Conservation (phyloP, 192 early-diverging fungal genomes). For the Paraglomus occultum region DNA sequence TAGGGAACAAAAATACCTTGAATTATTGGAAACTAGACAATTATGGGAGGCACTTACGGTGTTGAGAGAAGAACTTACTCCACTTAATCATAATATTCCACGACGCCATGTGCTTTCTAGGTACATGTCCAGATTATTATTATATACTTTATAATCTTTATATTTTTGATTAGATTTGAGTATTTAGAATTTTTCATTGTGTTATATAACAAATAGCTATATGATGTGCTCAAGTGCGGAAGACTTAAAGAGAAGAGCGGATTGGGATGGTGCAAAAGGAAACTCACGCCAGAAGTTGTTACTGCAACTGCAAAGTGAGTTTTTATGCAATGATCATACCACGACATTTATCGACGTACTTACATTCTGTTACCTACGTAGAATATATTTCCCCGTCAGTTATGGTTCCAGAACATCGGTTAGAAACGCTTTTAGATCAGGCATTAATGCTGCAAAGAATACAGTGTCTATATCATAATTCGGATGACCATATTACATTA, state of each 20-base stretch:
- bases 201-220: constrained; percentile 44
- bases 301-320: constrained; percentile 62
- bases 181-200: neutral
- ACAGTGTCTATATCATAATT: constrained; percentile 81
- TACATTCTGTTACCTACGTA: constrained; percentile 32
- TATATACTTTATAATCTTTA: constrained; percentile 26
- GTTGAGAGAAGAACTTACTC: constrained; percentile 78
- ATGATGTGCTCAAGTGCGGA: constrained; percentile 69
- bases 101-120: constrained; percentile 75
- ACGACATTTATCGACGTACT: neutral
- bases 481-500: constrained; percentile 57
- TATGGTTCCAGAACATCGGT: constrained; percentile 87
- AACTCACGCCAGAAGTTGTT: constrained; percentile 64
- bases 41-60: constrained; percentile 72
- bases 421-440: constrained; percentile 82
- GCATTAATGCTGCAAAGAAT: constrained; percentile 69
- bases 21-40: constrained; percentile 70
- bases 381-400: constrained; percentile 71
- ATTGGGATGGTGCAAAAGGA: constrained; percentile 82
- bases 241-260: constrained; percentile 62
- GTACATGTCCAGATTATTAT: constrained; percentile 35
- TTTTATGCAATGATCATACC: neutral
- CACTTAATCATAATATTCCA: constrained; percentile 64
- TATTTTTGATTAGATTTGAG: neutral
- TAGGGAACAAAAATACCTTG: constrained; percentile 88